Evolutionary conservation across 805 yeast genomes (phyloP), one percentile per base, ranked within the genome.

Genomic region (Hanseniaspora nectarophila): DNA sequence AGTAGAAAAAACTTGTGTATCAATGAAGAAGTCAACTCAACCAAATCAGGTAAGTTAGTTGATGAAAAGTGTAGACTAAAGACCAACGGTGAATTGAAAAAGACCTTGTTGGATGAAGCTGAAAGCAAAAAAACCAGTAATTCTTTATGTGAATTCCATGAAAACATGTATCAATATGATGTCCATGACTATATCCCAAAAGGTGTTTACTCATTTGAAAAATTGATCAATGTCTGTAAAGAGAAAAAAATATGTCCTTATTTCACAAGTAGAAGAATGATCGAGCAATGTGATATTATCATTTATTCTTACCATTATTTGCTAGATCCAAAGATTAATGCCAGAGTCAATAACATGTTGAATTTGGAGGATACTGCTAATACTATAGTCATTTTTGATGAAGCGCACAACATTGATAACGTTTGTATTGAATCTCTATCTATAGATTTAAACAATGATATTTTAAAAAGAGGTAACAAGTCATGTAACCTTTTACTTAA

Each of bases 401-500:
- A 92, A 70, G 98, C 98, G 45, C 99, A 92, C 67, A 92, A 92
- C 68, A 92, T 92, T 53, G 98, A 92, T 73, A 92, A 92, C 72
- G 99, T 92, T 54, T 92, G 99, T 70, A 92, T 92, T 54, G 99
- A 92, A 66, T 85, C 97, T 0, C 67, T 92, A 39, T 86, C 96
- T 5, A 74, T 92, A 45, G 97, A 92, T 63, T 70, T 92, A 57
- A 92, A 97, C 0, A 95, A 88, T 59, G 97, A 90, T 58, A 78
- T 87, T 8, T 68, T 92, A 55, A 82, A 88, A 60, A 73, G 80
- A 58, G 98, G 98, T 0, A 75, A 95, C 1, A 75, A 81, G 57
- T 97, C 97, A 57, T 95, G 95, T 0, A 76, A 75, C 57, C 76
- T 84, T 44, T 70, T 92, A 55, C 80, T 81, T n/a, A 76, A 73